A percentile compares a stretch with the other conserved stretches of the same genome.
These are phyloP conservation scores for Xylaria nigripes DNA, from an alignment of 495 filamentous ascomycete species.

Conservation along the genomic window DNA sequence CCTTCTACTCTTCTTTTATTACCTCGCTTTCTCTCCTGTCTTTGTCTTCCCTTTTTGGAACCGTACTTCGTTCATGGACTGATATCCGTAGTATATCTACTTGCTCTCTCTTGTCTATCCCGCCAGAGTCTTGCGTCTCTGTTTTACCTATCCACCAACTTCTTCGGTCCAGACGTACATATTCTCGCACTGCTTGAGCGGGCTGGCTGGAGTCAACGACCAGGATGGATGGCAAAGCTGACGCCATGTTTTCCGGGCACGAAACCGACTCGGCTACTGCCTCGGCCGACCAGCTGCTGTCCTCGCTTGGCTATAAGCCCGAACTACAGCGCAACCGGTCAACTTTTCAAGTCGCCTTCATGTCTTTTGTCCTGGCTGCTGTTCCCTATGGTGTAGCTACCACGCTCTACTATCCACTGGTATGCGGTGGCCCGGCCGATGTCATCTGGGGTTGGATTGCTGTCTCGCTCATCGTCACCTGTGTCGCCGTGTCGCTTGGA, in stretches of 20 bases:
- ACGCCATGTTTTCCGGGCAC: background rate
- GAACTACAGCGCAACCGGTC: slow-evolving; percentile 45
- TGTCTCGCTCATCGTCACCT: slow-evolving; percentile 43
- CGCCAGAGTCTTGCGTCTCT: background rate
- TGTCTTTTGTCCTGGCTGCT: slow-evolving; percentile 48
- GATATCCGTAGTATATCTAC: background rate
- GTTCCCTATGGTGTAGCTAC: slow-evolving; percentile 62
- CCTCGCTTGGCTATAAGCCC: slow-evolving; percentile 45
- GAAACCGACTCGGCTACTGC: slow-evolving; percentile 11
- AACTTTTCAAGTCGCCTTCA: slow-evolving; percentile 49
- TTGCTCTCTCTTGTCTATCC: background rate
- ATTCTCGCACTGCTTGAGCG: too few relatives aligned
- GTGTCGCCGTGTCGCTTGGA: slow-evolving; percentile 44
- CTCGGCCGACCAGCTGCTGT: slow-evolving; percentile 41
- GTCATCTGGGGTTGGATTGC: slow-evolving; percentile 57
- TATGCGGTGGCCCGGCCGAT: slow-evolving; percentile 55
- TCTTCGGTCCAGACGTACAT: background rate
- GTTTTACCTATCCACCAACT: background rate
- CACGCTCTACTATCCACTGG: slow-evolving; percentile 60
- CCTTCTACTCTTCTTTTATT: too few relatives aligned
- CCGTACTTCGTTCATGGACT: background rate
- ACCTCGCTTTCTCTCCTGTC: too few relatives aligned
- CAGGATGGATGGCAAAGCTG: slow-evolving; percentile 4
- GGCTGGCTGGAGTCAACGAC: background rate
- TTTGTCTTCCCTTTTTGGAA: too few relatives aligned